Evolutionary conservation across 2,329 filamentous ascomycete genomes (phyloP), one percentile per base, ranked within the genome.

Genomic region (Alternaria sp.): DNA sequence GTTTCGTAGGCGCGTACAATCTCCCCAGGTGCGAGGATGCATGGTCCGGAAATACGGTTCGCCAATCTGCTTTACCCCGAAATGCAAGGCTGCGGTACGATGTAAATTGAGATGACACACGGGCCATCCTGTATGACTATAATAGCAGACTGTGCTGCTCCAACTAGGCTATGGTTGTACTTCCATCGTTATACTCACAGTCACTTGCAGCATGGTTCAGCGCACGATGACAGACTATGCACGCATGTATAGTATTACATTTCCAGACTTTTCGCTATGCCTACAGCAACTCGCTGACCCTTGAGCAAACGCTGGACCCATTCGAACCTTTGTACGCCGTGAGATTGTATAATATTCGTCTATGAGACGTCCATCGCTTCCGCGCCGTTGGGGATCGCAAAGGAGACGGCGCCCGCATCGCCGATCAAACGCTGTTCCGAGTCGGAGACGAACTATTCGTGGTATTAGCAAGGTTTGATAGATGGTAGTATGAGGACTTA

Each of bases 401-500:
- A 89, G 65, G 90, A 91, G 26, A 97, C 95, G 23, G 83, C 85
- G 25, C 96, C 96, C 65, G 91, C 89, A 66, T 97, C 90, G 66
- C 93, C 93, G 79, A 99, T 97, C 68, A 99, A 89, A 44, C 94
- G 88, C 84, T 94, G 95, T 84, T 98, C 96, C 63, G 91, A 97
- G 68, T 97, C 92, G 61, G 87, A 83, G 47, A 99, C 93, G 74
- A 98, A 97, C 77, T 82, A 55, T 2, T 50, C 9, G n/a, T 26
- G 8, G 10, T 13, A 44, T 79, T 67, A 79, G 74, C 51, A 47
- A 19, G 15, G 5, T 11, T 45, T 36, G 10, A 26, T 13, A 44
- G 17, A 9, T 15, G 9, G 17, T 25, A 19, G 32, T 36, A 17
- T 11, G 11, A 7, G 5, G 9, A 51, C 76, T 66, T 73, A 80